Evolutionary conservation across 768 basidiomycete species (phyloP).

Genomic region (Auricularia sp.): DNA sequence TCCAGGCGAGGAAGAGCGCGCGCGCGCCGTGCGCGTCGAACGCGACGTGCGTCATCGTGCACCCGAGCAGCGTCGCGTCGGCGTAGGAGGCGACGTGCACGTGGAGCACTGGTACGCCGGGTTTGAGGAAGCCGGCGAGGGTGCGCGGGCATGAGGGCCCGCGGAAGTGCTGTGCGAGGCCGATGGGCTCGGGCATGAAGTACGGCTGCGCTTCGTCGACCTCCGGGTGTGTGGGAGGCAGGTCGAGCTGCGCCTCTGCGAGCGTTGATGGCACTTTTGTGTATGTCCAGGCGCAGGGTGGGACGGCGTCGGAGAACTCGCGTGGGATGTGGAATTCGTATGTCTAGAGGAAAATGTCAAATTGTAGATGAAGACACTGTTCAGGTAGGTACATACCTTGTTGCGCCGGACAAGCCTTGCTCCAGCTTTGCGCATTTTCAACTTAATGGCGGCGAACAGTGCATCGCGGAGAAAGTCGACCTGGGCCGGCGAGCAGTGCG

Average conservation of each 20-base stretch:
- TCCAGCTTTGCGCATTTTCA: not conserved
- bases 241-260: not conserved
- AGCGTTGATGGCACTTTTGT: not conserved
- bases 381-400: not conserved
- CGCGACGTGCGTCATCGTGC: not conserved
- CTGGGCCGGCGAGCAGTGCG: not conserved
- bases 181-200: not conserved
- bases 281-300: not conserved
- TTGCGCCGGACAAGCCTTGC: not conserved
- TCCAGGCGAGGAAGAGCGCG: not conserved
- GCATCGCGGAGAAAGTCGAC: not conserved
- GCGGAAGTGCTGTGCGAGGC: not conserved
- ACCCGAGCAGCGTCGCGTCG: not conserved
- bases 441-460: not conserved
- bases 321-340: not conserved
- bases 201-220: not conserved
- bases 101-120: not conserved
- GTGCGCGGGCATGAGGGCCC: not conserved
- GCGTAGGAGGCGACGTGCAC: not conserved
- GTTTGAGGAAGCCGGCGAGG: not conserved
- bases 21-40: not conserved
- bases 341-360: not conserved
- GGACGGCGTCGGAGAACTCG: not conserved
- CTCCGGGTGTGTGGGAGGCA: not conserved
- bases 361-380: not conserved